Evolutionary conservation across 2,329 filamentous ascomycete genomes (phyloP), one percentile per base, ranked within the genome.

Genomic region (Didymellaceae sp.): DNA sequence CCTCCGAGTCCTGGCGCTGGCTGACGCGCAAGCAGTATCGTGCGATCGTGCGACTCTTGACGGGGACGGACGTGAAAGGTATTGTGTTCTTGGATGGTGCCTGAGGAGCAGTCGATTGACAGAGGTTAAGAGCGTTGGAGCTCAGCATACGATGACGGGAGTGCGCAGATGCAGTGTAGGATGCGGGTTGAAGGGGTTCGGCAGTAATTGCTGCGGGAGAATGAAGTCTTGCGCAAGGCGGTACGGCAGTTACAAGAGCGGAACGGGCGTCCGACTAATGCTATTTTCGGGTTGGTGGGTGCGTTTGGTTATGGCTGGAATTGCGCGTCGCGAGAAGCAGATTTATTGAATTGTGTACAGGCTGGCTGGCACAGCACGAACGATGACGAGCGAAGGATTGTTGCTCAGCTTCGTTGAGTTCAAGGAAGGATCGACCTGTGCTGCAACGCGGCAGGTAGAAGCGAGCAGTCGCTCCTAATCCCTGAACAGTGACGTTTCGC

Each of bases 341-440:
- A 40, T 40, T 44, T 48, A 48, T 44, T 32, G 40, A 45, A 35
- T 37, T 31, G 33, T 39, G 35, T 20, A 18, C 44, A 42, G 48
- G 45, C 40, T 48, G 44, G 50, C 44, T 48, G 39, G 45, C 34
- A 45, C 20, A 45, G 32, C 28, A 32, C 34, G 24, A 30, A 33
- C 30, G 50, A 48, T 53, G 50, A 53, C 45, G 50, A 53, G 43
- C 37, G 50, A 40, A 44, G 43, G 44, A 48, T 35, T 37, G 40
- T 22, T 53, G 44, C 45, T 53, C 50, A 48, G 50, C 50, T 48
- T 41, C 34, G 44, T 41, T 45, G 50, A 41, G 45, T 53, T 33
- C 44, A 48, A 41, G 50, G 34, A 53, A 53, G 40, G 50, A 53
- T 53, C 34, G 50, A 33, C 43, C 38, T 39, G 38, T 13, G 13